A percentile compares a stretch with the other conserved stretches of the same genome.
phyloP scores from a whole-genome alignment of 2,329 filamentous ascomycete species.

The Coniochaeta sp. region DNA sequence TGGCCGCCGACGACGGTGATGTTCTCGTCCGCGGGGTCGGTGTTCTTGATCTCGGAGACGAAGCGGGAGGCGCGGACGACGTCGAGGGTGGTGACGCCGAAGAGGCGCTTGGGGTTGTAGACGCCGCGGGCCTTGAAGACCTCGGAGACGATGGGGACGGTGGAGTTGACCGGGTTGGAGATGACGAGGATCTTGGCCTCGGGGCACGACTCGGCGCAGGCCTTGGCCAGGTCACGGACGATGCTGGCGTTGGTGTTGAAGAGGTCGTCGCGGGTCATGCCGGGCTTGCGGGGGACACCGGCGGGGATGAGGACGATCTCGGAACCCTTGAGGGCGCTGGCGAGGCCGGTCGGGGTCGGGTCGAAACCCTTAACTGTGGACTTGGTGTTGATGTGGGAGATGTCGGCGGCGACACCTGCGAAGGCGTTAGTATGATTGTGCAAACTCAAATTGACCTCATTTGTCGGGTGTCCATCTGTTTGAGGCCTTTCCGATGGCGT shows the following conservation, averaged over 20 bases:
- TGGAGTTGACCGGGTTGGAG: conserved; percentile 99
- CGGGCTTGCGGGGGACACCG: conserved; percentile 97
- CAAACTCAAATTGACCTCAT: conserved; percentile 12
- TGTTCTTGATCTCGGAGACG: conserved; percentile 88
- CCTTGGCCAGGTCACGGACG: conserved; percentile 96
- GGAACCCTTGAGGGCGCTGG: conserved; percentile 71
- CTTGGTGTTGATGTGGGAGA: conserved; percentile 99
- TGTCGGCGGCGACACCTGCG: conserved; percentile 90
- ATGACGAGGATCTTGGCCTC: conserved; percentile 96
- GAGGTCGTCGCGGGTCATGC: conserved; percentile 99
- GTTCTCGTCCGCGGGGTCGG: conserved; percentile 86
- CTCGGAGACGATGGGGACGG: conserved; percentile 94
- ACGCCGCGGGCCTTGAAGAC: conserved; percentile 92
- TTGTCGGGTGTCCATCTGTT: not conserved
- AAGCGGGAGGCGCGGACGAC: conserved; percentile 97
- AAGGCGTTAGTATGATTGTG: conserved; percentile 5
- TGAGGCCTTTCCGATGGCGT: not conserved
- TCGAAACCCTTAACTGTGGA: conserved; percentile 87
- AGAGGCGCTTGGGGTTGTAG: conserved; percentile 99
- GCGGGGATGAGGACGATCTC: conserved; percentile 97
- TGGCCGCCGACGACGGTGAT: conserved; percentile 96
- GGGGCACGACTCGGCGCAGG: conserved; percentile 77
- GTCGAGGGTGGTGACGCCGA: conserved; percentile 98
- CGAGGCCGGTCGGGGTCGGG: conserved; percentile 66
- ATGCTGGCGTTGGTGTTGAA: conserved; percentile 99